These are phyloP conservation scores for Bipolaris victoriae DNA, from an alignment of 2,329 filamentous ascomycete genomes.

Conservation along the genomic window DNA sequence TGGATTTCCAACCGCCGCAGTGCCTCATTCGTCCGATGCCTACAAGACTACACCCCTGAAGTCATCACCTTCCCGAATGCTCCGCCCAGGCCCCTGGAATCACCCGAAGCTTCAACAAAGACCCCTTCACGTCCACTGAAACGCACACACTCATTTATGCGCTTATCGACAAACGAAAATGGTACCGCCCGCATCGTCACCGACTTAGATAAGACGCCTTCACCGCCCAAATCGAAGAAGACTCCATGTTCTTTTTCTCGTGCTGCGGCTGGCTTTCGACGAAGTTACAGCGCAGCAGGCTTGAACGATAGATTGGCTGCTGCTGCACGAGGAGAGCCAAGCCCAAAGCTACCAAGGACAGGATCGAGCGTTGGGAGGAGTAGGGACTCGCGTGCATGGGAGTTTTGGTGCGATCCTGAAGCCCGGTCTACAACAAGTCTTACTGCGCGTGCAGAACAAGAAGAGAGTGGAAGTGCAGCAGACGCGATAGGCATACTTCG, in stretches of 20 bases:
- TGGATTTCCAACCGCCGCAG: slow-evolving; percentile 56
- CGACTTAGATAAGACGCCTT: slow-evolving; percentile 71
- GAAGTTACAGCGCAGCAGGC: slow-evolving; percentile 72
- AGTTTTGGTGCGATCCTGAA: slow-evolving; percentile 85
- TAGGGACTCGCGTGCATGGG: slow-evolving; percentile 87
- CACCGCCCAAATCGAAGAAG: slow-evolving; percentile 63
- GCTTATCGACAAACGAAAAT: slow-evolving; percentile 83
- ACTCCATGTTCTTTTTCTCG: slow-evolving; percentile 51
- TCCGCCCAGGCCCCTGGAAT: slow-evolving; percentile 43
- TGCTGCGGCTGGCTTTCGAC: slow-evolving; percentile 63
- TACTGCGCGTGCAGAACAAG: slow-evolving; percentile 79
- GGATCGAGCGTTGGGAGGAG: slow-evolving; percentile 71
- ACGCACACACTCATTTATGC: slow-evolving; percentile 62
- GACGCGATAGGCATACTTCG: slow-evolving; percentile 82
- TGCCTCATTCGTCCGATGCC: slow-evolving; percentile 48
- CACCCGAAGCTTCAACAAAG: slow-evolving; percentile 45
- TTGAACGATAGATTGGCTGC: slow-evolving; percentile 45
- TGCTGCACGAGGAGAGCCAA: slow-evolving; percentile 36
- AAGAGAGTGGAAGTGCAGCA: slow-evolving; percentile 77
- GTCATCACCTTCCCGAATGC: slow-evolving; percentile 39
- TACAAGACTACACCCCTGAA: slow-evolving; percentile 43
- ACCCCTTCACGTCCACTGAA: slow-evolving; percentile 55
- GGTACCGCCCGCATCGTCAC: slow-evolving; percentile 87
- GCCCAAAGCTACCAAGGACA: slow-evolving; percentile 53
- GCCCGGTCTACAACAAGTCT: slow-evolving; percentile 71